phyloP scores from a whole-genome alignment of 495 filamentous ascomycete species.

The Daldinia grandis region DNA sequence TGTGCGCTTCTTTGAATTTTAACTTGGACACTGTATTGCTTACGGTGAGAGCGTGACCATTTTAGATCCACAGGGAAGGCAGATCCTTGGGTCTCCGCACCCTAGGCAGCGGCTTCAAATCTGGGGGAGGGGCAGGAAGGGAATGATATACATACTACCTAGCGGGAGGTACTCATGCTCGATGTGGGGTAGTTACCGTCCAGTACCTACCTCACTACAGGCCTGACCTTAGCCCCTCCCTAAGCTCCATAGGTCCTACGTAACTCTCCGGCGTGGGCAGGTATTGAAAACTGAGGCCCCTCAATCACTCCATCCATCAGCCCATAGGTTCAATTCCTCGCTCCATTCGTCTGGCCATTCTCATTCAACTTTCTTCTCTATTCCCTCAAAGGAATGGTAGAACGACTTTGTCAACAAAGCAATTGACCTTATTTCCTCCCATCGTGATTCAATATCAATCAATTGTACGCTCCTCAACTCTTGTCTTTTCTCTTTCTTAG shows the following conservation, averaged over 20 bases:
- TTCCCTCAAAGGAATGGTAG: conserved; percentile 19
- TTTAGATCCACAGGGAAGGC: conserved; percentile 26
- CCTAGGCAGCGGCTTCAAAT: conserved; percentile 28
- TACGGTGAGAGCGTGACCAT: conserved; percentile 37
- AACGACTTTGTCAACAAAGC: conserved; percentile 31
- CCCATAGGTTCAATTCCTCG: conserved; percentile 34
- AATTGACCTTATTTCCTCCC: conserved; percentile 28
- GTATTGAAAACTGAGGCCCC: conserved; percentile 38
- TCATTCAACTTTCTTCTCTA: conserved; percentile 16
- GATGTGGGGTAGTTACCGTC: conserved; percentile 35
- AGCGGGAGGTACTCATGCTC: background rate
- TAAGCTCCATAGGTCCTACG: conserved; percentile 28
- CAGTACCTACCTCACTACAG: conserved; percentile 26
- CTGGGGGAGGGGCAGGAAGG: conserved; percentile 37
- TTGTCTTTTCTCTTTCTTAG: conserved; percentile 8
- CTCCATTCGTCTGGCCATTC: conserved; percentile 39
- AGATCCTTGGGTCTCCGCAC: conserved; percentile 30
- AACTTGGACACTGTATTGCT: conserved; percentile 23
- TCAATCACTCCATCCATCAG: conserved; percentile 43
- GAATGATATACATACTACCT: conserved; percentile 20
- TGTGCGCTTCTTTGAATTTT: background rate
- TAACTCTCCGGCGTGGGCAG: conserved; percentile 40
- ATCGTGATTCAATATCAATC: conserved; percentile 21
- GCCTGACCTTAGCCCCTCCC: conserved; percentile 28
- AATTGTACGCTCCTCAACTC: conserved; percentile 15